Base-by-base conservation (phyloP, 2,329 filamentous ascomycete genomes). In the Pestalotiopsis sp. region DNA sequence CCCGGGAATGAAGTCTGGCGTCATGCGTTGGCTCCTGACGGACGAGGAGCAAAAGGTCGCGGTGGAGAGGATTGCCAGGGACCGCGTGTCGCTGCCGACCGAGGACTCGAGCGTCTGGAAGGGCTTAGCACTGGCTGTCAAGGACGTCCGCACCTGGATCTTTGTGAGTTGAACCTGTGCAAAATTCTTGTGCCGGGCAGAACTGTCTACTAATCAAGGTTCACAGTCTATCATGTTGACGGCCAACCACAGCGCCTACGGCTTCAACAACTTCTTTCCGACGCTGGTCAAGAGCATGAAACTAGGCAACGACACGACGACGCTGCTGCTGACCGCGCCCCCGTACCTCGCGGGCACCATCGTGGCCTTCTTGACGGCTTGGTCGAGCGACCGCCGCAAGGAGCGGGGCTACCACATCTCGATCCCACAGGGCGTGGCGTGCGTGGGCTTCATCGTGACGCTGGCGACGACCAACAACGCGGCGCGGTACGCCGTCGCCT, bases 131-230 rank as follows among this genome's bases (percentile, higher is more conserved):
- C 81, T 85, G 69, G 86, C 86, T 0, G 79, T 81, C 66, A 74
- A 74, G 13, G 87, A 89, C 69, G 84, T 82, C 71, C 80, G 85
- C 65, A 82, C 86, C 0, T 88, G 85, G 81, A 74, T 88, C 3
- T 84, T 87, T 70, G 59, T 41, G 6, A 39, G 59, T 38, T 0
- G 11, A 39, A 13, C 17, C 12, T 59, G 20, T 13, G n/a, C 13
- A 25, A 3, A 62, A 5, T 17, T 14, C 6, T 13, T 17, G 36
- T 83, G 31, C 31, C 9, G 2, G 7, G 31, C 7, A 36, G 31
- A 9, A 9, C 9, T 36, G 31, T 9, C 6, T 6, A 82, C 4
- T 62, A 39, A 41, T 77, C 87, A 45, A 87, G 88, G 85, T 84
- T 87, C 71, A 87, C 87, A 74, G 84, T 87, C 73, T 85, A 88